A percentile compares a stretch with the other conserved stretches of the same genome.
Evolutionary conservation across 306 rosid species (phyloP).

Genomic region (Spatholobus suberectus): DNA sequence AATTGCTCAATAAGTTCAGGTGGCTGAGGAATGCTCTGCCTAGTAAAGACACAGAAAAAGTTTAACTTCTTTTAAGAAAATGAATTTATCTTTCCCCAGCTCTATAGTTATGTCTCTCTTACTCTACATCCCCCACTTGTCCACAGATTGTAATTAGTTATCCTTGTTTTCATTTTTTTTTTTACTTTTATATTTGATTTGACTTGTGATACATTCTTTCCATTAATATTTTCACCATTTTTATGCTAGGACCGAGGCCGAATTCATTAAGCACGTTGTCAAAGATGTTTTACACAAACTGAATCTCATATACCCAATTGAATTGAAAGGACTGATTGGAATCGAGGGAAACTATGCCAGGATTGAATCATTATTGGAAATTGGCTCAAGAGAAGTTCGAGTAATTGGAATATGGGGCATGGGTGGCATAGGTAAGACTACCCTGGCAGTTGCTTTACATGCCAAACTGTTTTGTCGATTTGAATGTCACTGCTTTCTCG

Average conservation of each 20-base stretch:
- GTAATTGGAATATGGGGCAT: constrained; percentile 33
- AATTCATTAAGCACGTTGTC: constrained; percentile 26
- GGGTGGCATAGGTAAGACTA: constrained; percentile 8
- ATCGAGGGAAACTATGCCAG: not conserved
- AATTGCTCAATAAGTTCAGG: not conserved
- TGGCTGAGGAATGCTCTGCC: not conserved
- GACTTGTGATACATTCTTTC: too few relatives aligned
- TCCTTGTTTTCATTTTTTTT: not conserved
- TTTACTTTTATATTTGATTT: not conserved
- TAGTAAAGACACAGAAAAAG: not conserved
- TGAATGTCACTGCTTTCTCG: constrained; percentile 37
- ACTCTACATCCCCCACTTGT: not conserved
- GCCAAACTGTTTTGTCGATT: not conserved
- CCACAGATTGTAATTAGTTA: not conserved
- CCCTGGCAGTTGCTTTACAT: constrained; percentile 1
- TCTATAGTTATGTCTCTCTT: not conserved
- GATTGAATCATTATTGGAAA: not conserved
- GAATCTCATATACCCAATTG: not conserved
- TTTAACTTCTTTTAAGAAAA: not conserved
- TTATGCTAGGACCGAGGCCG: constrained; percentile 28
- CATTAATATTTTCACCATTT: not conserved
- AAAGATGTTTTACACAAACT: constrained; percentile 14
- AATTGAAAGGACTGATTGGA: constrained; percentile 22
- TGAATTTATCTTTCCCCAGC: not conserved
- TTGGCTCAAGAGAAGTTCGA: not conserved